Evolutionary conservation across 257 asterid genomes (phyloP).

Genomic region (Ophiorrhiza pumila): DNA sequence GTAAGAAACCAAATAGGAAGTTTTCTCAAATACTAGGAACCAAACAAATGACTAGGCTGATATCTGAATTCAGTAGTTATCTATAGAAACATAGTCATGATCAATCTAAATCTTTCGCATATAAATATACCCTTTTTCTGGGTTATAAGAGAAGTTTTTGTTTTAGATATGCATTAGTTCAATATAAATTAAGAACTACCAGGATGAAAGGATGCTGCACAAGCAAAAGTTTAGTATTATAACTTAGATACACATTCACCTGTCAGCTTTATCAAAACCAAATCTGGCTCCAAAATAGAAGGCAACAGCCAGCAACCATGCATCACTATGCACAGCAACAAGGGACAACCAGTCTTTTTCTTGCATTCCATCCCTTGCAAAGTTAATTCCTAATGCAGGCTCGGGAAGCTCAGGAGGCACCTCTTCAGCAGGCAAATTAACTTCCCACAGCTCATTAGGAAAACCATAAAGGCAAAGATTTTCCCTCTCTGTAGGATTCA

Average conservation of each 20-base stretch:
- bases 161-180: neutral
- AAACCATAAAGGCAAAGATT: conserved; percentile 43
- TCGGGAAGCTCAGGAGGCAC: conserved; percentile 55
- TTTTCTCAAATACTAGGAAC: neutral
- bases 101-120: neutral
- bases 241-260: conserved; percentile 16
- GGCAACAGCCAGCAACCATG: conserved; percentile 44
- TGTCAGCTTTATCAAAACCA: conserved; percentile 43
- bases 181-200: neutral
- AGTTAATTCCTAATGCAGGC: conserved; percentile 48
- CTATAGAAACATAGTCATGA: neutral
- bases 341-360: conserved; percentile 49
- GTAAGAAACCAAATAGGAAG: neutral
- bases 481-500: conserved; percentile 34
- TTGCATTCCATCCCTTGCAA: conserved; percentile 48
- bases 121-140: no score
- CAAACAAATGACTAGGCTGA: neutral
- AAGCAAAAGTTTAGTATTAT: neutral
- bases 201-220: neutral
- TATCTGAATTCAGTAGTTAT: neutral
- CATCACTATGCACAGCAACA: conserved; percentile 47
- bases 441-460: conserved; percentile 43
- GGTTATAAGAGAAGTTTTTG: neutral
- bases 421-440: conserved; percentile 46
- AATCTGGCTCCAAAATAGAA: conserved; percentile 49